Base-by-base conservation (phyloP, 1,284 basidiomycete species). In the Ceratobasidium sp. region DNA sequence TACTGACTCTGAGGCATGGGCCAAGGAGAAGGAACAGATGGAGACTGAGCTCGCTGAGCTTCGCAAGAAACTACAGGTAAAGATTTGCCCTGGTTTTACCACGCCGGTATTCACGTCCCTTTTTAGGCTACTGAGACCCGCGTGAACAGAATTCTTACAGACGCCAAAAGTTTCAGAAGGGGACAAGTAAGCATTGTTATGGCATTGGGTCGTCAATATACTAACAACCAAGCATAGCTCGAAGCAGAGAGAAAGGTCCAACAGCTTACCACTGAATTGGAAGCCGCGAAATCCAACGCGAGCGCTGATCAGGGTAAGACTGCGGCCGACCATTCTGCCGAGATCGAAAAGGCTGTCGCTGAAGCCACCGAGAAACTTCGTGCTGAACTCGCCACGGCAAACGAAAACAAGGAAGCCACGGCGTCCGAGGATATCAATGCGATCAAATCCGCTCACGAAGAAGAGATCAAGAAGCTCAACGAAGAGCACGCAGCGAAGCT, bases 161-260 rank as follows among this genome's bases (percentile, higher is more conserved):
- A 78, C 74, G 56, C 72, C 77, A 45, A 77, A 73, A 68, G 77
- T 77, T 22, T 70, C 74, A 47, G 77, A 74, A 58, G 74, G 70
- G 50, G 79, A 78, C 69, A 79, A 79, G 75, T 77, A 79, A 62
- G 73, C 75, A 31, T 75, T 74, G 42, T 75, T 77, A 56, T 78
- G 76, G 45, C 71, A 76, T 38, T 76, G 77, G 77, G 82, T 47
- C 77, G 74, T 0, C 58, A 73, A 4, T 72, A 75, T 17, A 77
- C 76, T 32, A 73, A 75, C 47, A 80, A 84, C 72, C 80, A 79
- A 64, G 77, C 76, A n/a, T 74, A 76, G 31, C 71, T 83, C 52
- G 80, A 77, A 13, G 75, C 76, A 32, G 73, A 78, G 68, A 71
- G 72, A 15, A 75, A 78, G 40, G 73, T 79, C 7, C 71, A 75